Evolutionary conservation across 2,329 filamentous ascomycete species (phyloP), one percentile per base, ranked within the genome.

Genomic region (Tricladium varicosporioides): DNA sequence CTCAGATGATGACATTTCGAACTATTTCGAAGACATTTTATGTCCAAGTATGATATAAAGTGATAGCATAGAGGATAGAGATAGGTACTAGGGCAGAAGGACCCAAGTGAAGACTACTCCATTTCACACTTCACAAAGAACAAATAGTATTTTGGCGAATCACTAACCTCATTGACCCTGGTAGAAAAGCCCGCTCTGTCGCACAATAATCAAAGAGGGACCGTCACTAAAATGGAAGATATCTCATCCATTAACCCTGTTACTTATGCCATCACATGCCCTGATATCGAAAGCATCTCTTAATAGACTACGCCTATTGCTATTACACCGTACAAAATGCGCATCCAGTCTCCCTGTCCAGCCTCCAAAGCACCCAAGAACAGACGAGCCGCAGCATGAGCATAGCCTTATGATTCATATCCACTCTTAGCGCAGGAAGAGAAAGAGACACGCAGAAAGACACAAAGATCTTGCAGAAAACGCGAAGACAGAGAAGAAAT

Each of bases 251-350:
- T 40, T 42, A 5, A 15, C 3, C 16, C 43, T 16, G 10, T 11
- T 16, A 15, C 43, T 2, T 3, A 50, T 44, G 47, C 27, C 27
- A 45, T 45, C 15, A 16, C 33, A 33, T 14, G 48, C 51, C 54
- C 14, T 52, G 36, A 51, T 27, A 40, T 63, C 58, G 53, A 67
- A 67, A 66, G 59, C 59, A 69, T 65, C 63, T 70, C 66, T 69
- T 67, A 56, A 68, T 70, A 68, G 69, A 71, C 68, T 70, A 70
- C 67, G 67, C 69, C 68, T 71, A 69, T 71, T 70, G 69, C 70
- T 72, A 71, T 71, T 71, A 71, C 69, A 72, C 67, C 68, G 60
- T 71, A 70, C 65, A 70, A 64, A 70, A 71, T 70, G 67, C 67
- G 65, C 63, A 68, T 65, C 63, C 64, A 60, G 58, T 65, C 60